A percentile compares a stretch with the other conserved stretches of the same genome.
These are phyloP conservation scores for Fistulinella cinereoalba DNA, from an alignment of 1,284 basidiomycete species.

Conservation along the genomic window DNA sequence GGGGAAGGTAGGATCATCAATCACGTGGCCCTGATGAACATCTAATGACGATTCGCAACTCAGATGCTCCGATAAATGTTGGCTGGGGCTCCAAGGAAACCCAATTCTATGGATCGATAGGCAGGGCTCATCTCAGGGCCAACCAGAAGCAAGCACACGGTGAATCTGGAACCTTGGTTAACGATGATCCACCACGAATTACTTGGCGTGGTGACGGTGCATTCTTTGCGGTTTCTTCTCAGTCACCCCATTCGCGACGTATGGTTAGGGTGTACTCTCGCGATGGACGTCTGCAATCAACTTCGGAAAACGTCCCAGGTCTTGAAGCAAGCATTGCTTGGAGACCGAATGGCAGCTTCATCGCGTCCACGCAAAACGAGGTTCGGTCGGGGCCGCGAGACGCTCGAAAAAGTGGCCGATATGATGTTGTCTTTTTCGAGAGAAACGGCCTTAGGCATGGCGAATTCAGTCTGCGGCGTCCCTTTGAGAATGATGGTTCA, in stretches of 20 bases:
- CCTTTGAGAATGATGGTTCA: conserved; percentile 41
- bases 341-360: conserved; percentile 87
- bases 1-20: conserved; percentile 65
- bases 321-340: conserved; percentile 82
- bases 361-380: conserved; percentile 82
- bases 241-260: conserved; percentile 47
- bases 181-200: conserved; percentile 73
- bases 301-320: conserved; percentile 81
- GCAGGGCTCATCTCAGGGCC: conserved; percentile 66
- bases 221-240: conserved; percentile 82
- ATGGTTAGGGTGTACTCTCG: conserved; percentile 80
- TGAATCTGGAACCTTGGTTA: conserved; percentile 61
- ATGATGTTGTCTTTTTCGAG: conserved; percentile 95
- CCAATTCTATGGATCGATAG: conserved; percentile 96
- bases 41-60: conserved; percentile 10
- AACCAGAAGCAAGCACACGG: conserved; percentile 46
- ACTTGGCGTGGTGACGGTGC: conserved; percentile 94
- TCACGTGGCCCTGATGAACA: neutral
- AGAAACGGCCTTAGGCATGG: conserved; percentile 91
- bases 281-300: conserved; percentile 78
- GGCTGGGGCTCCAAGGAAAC: conserved; percentile 98
- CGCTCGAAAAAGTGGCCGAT: conserved; percentile 63
- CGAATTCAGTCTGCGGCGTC: conserved; percentile 74
- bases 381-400: conserved; percentile 66
- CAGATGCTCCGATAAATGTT: conserved; percentile 89